A percentile compares a stretch with the other conserved stretches of the same genome.
Evolutionary conservation across 208 protist species (phyloP).

Genomic region (Crithidia acanthocephali): DNA sequence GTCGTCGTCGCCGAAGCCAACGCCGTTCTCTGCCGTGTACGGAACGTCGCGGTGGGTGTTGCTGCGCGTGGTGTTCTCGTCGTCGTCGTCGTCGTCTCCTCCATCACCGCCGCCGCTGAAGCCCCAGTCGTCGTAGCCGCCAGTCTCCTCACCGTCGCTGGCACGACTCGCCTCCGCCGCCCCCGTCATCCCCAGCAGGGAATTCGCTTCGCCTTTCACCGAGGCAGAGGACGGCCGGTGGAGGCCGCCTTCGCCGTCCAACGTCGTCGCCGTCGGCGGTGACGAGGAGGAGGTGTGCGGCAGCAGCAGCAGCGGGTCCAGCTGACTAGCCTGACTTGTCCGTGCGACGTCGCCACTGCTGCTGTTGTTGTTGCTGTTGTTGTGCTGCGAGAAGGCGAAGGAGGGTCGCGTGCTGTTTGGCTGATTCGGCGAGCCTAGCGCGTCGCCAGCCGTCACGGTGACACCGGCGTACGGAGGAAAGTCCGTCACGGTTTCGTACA

Average conservation of each 20-base stretch:
- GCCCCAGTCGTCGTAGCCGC: slow-evolving; percentile 19
- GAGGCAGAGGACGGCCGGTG: not conserved
- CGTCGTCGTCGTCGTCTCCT: slow-evolving; percentile 26
- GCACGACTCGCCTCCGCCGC: not conserved
- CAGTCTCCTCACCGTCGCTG: not conserved
- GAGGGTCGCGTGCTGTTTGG: slow-evolving; percentile 8
- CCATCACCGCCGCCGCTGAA: slow-evolving; percentile 25
- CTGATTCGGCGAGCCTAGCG: not conserved
- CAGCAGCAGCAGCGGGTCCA: slow-evolving; percentile 58
- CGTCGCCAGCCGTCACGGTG: not conserved
- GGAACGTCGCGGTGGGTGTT: not conserved
- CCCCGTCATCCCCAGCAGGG: not conserved
- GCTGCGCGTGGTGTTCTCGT: too few species aligned
- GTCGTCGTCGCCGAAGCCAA: not conserved
- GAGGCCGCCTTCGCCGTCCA: not conserved
- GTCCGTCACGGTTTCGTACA: slow-evolving; percentile 31
- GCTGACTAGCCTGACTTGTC: slow-evolving; percentile 12
- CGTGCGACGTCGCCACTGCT: slow-evolving; percentile 8
- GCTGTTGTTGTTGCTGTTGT: slow-evolving; percentile 17
- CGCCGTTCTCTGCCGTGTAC: slow-evolving; percentile 5
- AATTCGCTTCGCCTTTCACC: not conserved
- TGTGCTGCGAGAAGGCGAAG: slow-evolving; percentile 11
- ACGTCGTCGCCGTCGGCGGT: slow-evolving; percentile 1
- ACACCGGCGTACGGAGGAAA: slow-evolving; percentile 20
- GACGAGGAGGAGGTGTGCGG: slow-evolving; percentile 29